phyloP scores from a whole-genome alignment of 1,284 basidiomycete species.

The Trichosporon coremiiforme region DNA sequence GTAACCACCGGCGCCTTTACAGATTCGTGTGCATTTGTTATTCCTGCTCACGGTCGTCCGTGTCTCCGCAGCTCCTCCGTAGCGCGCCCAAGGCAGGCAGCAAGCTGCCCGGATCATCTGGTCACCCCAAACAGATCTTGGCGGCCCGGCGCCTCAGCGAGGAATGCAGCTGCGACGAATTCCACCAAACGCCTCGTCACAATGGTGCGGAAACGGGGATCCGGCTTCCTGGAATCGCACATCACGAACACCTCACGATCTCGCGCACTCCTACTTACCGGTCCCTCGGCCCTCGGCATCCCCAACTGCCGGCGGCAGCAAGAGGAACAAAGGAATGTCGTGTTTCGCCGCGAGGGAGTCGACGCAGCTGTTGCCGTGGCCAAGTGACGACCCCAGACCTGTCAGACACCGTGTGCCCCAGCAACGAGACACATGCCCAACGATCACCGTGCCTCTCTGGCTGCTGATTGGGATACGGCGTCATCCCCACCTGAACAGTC shows the following conservation, averaged over 20 bases:
- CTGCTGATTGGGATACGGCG: constrained; percentile 1
- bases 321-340: neutral
- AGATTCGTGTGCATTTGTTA: neutral
- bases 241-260: neutral
- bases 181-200: neutral
- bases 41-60: neutral
- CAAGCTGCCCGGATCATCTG: neutral
- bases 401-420: neutral
- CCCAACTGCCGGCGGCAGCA: constrained; percentile 12
- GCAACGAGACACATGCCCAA: neutral
- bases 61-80: neutral
- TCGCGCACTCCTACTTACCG: neutral
- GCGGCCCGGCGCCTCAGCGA: neutral
- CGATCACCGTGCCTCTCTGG: constrained; percentile 9
- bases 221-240: neutral
- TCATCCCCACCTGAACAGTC: neutral
- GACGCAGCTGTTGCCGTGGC: neutral
- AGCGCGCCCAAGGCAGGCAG: neutral
- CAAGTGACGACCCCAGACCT: neutral
- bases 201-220: neutral
- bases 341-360: neutral
- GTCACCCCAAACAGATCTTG: neutral
- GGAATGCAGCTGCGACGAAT: neutral
- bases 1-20: neutral
- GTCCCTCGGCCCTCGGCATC: constrained; percentile 5